Base-by-base conservation (phyloP, 2,329 filamentous ascomycete species). In the Diaporthe vaccinii region DNA sequence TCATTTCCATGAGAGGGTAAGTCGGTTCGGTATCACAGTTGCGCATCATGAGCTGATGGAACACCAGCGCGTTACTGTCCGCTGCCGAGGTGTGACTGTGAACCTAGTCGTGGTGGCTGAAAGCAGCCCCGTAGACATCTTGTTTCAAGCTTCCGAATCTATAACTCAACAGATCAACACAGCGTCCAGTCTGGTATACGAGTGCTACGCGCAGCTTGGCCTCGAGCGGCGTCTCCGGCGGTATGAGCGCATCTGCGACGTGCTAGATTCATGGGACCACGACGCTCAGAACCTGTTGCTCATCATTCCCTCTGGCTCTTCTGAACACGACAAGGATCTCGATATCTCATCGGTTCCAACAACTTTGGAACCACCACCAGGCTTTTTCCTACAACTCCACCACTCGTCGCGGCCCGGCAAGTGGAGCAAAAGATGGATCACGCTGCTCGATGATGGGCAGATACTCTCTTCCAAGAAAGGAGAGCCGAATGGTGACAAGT, bases 261-360 rank as follows among this genome's bases (percentile, higher is more conserved):
- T 98, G 31, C 90, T 98, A 89, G 97, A 98, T 82, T 97, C 95
- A 0, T 98, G 96, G 96, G 94, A 98, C 76, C 88, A 89, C 58
- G 95, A 98, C 82, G 87, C 89, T 3, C 93, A 95, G 79, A 97
- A 98, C 80, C 88, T 89, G 10, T 87, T 98, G 20, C 85, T 94
- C 25, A 88, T 98, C 31, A 85, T 93, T 73, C 88, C 92, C 20
- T 86, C 89, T 2, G 89, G 91, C 51, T 84, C 87, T 2, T 86
- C 87, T 7, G 87, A 89, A n/a, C 86, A 88, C 71, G 86, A 89
- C 76, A 82, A 84, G 9, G 91, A 93, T 74, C 88, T 98, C 9
- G 91, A 94, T 34, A 84, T 93, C 6, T 86, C 89, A 17, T 89
- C 89, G 6, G 94, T 94, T 4, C 90, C 93, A 1, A 86, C 86